These are phyloP conservation scores for Arbutus unedo DNA, from an alignment of 148 eudicot species.

Conservation along the genomic window DNA sequence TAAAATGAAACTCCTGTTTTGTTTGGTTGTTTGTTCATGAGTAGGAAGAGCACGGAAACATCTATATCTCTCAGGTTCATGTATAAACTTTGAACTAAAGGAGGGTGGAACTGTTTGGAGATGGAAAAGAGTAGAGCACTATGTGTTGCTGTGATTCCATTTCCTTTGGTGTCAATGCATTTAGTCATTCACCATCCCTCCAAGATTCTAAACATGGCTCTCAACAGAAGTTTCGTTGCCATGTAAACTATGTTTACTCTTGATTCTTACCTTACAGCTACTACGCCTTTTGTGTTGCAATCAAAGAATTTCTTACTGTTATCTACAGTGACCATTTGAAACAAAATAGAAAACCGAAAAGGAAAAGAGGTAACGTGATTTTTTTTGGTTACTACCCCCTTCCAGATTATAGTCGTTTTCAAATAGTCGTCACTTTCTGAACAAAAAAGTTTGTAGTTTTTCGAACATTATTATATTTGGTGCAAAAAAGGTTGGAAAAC, in stretches of 20 bases:
- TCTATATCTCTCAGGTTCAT: background rate
- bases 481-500: too few species aligned
- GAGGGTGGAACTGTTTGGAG: background rate
- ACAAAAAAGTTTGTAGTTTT: too few species aligned
- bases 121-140: background rate
- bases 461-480: too few species aligned
- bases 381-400: too few species aligned
- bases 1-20: background rate
- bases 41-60: background rate
- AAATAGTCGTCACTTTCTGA: too few species aligned
- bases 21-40: background rate
- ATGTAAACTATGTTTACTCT: background rate
- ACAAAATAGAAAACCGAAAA: background rate
- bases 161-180: background rate
- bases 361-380: background rate
- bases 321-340: background rate
- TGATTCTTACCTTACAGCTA: background rate
- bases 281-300: background rate
- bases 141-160: background rate
- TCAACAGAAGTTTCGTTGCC: background rate
- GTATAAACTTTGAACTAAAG: background rate
- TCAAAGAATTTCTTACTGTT: background rate
- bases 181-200: background rate
- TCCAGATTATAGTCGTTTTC: too few species aligned
- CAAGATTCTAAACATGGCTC: background rate